Evolutionary conservation across 1,284 basidiomycete species (phyloP), one percentile per base, ranked within the genome.

Genomic region (Ustilago xerochloae): DNA sequence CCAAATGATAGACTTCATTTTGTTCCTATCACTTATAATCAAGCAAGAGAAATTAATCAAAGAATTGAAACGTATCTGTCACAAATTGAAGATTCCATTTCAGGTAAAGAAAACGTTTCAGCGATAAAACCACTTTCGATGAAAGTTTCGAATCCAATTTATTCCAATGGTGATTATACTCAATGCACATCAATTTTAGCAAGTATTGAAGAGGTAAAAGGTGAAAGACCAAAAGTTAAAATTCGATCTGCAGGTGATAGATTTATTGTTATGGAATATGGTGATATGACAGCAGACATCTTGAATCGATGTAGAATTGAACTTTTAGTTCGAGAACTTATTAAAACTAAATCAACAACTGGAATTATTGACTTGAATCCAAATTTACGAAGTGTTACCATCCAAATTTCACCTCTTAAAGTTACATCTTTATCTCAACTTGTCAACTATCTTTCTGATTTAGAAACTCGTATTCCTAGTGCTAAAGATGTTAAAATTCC

Each of bases 1-100:
- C 87, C 89, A 0, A 89, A 89, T 28, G 85, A 83, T 53, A 87
- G 85, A 0, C 79, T 90, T 0, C 84, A 84, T 35, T 90, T 90
- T 77, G 83, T 84, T 55, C 85, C 87, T 10, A 81, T 90, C 13
- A 83, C 86, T 0, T 88, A 87, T 85, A 74, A 80, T 0, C 81
- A 86, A 13, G 85, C 88, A 1, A 59, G 77, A 30, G 61, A 80
- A n/a, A 56, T 77, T 1, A 76, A 76, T 4, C 77, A 81, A 18
- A 63, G 28, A 22, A 43, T 33, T 18, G 41, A 50, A 5, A 39
- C n/a, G n/a, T 63, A 57, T 32, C 36, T 68, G 4, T 6, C 30
- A 6, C 48, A 49, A 22, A 45, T 68, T n/a, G 26, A 39, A 24
- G 7, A 16, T 3, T 39, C 48, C 13, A 47, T 30, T 4, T 35